These are phyloP conservation scores for Vaccinium vitisidaea DNA, from an alignment of 148 eudicot genomes.

Conservation along the genomic window DNA sequence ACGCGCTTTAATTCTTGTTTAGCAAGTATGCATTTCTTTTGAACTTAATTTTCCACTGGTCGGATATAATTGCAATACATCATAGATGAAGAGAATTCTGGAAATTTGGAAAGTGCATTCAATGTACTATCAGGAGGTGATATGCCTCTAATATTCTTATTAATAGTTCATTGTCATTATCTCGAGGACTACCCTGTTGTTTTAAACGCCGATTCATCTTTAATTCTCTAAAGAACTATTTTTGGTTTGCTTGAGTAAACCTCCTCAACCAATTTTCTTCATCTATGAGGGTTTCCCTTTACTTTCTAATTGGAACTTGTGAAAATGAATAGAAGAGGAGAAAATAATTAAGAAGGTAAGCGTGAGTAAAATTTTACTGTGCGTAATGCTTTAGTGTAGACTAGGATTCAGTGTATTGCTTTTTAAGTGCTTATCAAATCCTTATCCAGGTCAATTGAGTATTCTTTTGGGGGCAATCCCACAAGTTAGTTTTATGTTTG, in stretches of 20 bases:
- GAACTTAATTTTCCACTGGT: background rate
- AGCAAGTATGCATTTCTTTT: background rate
- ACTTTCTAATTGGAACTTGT: background rate
- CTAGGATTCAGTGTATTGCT: background rate
- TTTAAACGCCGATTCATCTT: background rate
- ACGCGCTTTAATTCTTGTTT: conserved; percentile 8
- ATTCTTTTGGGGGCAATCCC: background rate
- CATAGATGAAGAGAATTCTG: background rate
- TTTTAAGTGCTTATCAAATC: background rate
- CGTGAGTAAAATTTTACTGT: too few species aligned
- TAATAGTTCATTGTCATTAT: background rate
- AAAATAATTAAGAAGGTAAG: background rate
- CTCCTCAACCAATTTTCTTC: background rate
- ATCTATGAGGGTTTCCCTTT: background rate
- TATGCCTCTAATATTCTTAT: background rate
- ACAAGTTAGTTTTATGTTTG: background rate
- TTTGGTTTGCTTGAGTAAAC: background rate
- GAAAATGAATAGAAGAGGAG: background rate
- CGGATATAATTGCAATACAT: background rate
- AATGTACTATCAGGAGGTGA: background rate
- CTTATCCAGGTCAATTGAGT: background rate
- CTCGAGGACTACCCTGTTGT: background rate
- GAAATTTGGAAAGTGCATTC: background rate
- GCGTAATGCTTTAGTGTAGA: background rate
- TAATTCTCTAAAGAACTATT: background rate